These are phyloP conservation scores for Rhinocladiella similis DNA, from an alignment of 2,329 filamentous ascomycete species.

Conservation along the genomic window DNA sequence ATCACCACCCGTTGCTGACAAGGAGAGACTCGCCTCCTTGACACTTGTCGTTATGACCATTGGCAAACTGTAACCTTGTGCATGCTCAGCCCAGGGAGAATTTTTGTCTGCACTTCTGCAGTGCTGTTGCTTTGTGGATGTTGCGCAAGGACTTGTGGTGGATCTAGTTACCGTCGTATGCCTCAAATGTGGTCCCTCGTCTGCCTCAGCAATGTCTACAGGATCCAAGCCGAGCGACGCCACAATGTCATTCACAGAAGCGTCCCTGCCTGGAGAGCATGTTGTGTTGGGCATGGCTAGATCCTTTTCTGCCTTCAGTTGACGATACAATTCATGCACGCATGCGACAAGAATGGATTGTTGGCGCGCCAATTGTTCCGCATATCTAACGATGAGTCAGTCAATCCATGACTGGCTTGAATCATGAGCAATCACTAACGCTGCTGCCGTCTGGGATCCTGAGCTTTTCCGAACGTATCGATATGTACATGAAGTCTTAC, in stretches of 20 bases:
- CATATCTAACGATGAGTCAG: background rate
- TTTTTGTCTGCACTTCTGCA: too few relatives aligned
- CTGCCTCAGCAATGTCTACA: background rate
- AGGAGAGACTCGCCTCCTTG: background rate
- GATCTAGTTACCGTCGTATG: too few relatives aligned
- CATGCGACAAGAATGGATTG: background rate
- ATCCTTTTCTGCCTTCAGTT: background rate
- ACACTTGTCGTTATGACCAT: background rate
- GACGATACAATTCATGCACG: background rate
- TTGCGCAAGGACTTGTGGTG: too few relatives aligned
- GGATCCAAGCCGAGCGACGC: background rate
- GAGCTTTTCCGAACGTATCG: background rate
- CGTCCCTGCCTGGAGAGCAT: background rate
- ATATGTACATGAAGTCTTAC: background rate
- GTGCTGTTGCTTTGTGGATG: too few relatives aligned
- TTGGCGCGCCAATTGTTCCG: background rate
- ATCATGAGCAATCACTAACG: background rate
- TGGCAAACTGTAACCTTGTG: background rate
- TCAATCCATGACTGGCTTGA: background rate
- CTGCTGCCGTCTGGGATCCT: background rate
- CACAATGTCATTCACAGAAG: background rate
- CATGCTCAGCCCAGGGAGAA: background rate
- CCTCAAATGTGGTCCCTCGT: too few relatives aligned
- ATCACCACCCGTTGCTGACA: background rate
- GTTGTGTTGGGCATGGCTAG: background rate